Percentiles rank a stretch among this genome's conserved stretches.
phyloP scores from a whole-genome alignment of 1,284 basidiomycete species.

The Malassezia obtusa region DNA sequence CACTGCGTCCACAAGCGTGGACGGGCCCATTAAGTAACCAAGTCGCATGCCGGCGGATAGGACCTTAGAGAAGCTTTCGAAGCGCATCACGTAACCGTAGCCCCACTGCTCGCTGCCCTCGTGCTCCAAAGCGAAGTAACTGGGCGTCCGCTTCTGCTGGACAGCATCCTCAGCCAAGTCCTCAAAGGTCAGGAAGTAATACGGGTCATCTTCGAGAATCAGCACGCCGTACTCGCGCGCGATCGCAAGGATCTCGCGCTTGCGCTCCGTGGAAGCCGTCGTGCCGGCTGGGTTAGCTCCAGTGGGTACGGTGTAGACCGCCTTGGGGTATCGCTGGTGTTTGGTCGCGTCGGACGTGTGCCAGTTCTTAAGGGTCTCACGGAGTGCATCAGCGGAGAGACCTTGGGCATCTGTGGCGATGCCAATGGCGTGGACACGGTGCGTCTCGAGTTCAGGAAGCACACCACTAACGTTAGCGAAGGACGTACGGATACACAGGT shows the following conservation, averaged over 20 bases:
- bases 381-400: slow-evolving; percentile 59
- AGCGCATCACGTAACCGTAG: slow-evolving; percentile 40
- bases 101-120: slow-evolving; percentile 32
- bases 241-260: slow-evolving; percentile 66
- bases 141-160: slow-evolving; percentile 18
- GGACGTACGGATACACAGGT: slow-evolving; percentile 62
- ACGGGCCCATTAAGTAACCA: slow-evolving; percentile 74
- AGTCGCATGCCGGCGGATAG: slow-evolving; percentile 51
- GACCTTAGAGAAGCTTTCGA: slow-evolving; percentile 59
- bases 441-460: slow-evolving; percentile 29
- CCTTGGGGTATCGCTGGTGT: slow-evolving; percentile 59
- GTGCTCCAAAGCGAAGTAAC: slow-evolving; percentile 41
- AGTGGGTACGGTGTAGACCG: slow-evolving; percentile 65
- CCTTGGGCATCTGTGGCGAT: slow-evolving; percentile 70
- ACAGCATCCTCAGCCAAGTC: slow-evolving; percentile 28
- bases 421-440: slow-evolving; percentile 48
- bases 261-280: slow-evolving; percentile 54
- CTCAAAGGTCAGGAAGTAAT: slow-evolving; percentile 39
- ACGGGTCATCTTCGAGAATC: slow-evolving; percentile 39
- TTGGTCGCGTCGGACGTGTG: slow-evolving; percentile 54
- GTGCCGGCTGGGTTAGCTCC: slow-evolving; percentile 47
- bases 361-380: slow-evolving; percentile 65
- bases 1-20: slow-evolving; percentile 62
- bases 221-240: slow-evolving; percentile 36
- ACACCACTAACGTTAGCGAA: slow-evolving; percentile 21